These are phyloP conservation scores for Mycena metata DNA, from an alignment of 768 basidiomycete species.

Conservation along the genomic window DNA sequence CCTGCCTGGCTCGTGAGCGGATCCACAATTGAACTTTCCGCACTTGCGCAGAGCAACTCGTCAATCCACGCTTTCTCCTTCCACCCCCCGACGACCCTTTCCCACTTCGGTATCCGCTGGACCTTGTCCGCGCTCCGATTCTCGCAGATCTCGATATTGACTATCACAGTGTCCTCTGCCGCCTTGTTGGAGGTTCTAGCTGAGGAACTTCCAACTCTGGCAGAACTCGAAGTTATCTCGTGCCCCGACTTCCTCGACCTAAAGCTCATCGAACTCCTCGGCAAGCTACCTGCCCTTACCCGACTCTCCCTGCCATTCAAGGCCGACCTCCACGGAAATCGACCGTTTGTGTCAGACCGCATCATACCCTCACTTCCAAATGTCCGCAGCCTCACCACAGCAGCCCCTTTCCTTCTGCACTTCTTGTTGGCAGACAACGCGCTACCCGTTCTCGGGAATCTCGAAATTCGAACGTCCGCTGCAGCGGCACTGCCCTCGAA, in stretches of 20 bases:
- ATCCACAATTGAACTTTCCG: background rate
- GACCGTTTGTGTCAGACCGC: background rate
- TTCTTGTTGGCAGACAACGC: background rate
- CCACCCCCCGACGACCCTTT: background rate
- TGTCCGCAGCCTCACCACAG: background rate
- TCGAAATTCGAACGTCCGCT: constrained; percentile 6
- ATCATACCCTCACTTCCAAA: background rate
- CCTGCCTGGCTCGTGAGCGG: background rate
- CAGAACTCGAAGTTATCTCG: background rate
- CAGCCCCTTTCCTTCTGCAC: constrained; percentile 3
- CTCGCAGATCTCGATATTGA: constrained; percentile 5
- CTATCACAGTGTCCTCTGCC: background rate
- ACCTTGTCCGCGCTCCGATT: constrained; percentile 5
- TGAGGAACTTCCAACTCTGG: constrained; percentile 2
- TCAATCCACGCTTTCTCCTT: constrained; percentile 10
- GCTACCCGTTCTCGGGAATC: constrained; percentile 2
- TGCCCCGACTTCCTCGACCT: background rate
- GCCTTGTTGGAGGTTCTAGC: background rate
- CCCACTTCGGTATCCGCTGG: constrained; percentile 3
- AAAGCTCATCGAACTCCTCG: constrained; percentile 4
- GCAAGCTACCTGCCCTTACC: background rate
- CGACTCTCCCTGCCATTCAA: background rate
- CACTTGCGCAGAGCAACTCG: background rate
- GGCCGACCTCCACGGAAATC: background rate
- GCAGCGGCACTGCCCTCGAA: background rate